Evolutionary conservation across 2,329 filamentous ascomycete genomes (phyloP), one percentile per base, ranked within the genome.

Genomic region (Fusarium praegraminearum): DNA sequence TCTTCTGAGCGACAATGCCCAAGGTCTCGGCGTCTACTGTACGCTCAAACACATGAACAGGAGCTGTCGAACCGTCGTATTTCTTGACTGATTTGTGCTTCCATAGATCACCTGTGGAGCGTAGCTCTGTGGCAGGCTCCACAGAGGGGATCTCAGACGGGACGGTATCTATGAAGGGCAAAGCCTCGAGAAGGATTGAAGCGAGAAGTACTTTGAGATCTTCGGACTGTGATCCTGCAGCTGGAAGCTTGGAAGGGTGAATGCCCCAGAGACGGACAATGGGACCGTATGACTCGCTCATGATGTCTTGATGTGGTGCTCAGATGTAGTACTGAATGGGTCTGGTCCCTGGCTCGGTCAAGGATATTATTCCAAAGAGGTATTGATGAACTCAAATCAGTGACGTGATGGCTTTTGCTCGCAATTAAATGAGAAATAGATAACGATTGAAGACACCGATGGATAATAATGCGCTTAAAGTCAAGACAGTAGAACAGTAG

Each of bases 81-180:
- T 76, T 79, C 76, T 87, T 89, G 57, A 75, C 75, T 22, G 81
- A 81, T 73, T 86, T 87, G 38, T 77, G 73, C 64, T 84, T 84
- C 86, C 89, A 90, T 24, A 73, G 46, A 22, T 77, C 63, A 67
- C 26, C 49, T 51, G 47, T 64, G n/a, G 41, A 68, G 46, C 24
- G 63, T 36, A 32, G 65, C 18, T 67, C 53, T 15, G 64, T 62
- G 24, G 71, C 73, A 57, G 79, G 56, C 28, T 65, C 56, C 41
- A 28, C 22, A 12, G 50, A 40, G 40, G 52, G 57, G 24, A 52
- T 78, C 36, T 75, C 67, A 24, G 85, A 83, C 10, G 87, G 83
- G 35, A 87, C 83, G 12, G 81, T 80, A 72, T 85, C 83, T 75
- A 90, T 82, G 76, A 92, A 90, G 2, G 83, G 81, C 30, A 87